These are phyloP conservation scores for Podospora anserina DNA, from an alignment of 495 filamentous ascomycete species.

Conservation along the genomic window DNA sequence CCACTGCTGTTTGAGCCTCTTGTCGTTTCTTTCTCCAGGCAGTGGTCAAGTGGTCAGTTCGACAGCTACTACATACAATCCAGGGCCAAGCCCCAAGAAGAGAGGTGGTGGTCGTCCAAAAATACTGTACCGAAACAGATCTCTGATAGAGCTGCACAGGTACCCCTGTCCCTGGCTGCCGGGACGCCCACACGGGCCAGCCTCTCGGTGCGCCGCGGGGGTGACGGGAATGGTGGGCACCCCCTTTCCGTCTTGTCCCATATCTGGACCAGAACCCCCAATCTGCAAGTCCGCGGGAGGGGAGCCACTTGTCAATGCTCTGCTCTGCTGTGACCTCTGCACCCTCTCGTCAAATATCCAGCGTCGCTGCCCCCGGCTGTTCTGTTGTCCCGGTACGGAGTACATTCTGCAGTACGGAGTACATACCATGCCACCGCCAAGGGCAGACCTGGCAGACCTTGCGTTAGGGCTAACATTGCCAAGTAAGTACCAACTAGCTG, in stretches of 20 bases:
- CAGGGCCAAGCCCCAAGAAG: background rate
- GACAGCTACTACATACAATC: background rate
- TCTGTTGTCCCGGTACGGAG: background rate
- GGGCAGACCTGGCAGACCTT: background rate
- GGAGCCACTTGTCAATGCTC: background rate
- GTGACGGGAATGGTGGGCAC: background rate
- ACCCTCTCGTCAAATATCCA: background rate
- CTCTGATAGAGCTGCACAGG: conserved; percentile 3
- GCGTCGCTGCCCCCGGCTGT: background rate
- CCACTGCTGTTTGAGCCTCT: background rate
- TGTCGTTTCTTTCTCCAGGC: no score
- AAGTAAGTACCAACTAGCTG: conserved; percentile 14
- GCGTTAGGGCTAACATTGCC: conserved; percentile 6
- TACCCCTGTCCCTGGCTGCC: conserved; percentile 1
- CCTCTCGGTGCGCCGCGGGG: background rate
- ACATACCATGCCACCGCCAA: background rate
- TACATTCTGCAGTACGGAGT: background rate
- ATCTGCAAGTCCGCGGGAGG: background rate
- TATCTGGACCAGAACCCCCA: background rate
- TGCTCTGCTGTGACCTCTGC: background rate
- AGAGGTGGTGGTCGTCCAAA: background rate
- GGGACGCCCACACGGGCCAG: conserved; percentile 4
- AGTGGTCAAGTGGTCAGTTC: no score
- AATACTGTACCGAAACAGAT: background rate
- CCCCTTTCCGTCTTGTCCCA: background rate